Evolutionary conservation across 208 protist species (phyloP), one percentile per base, ranked within the genome.

Genomic region (Crithidia fasciculata): DNA sequence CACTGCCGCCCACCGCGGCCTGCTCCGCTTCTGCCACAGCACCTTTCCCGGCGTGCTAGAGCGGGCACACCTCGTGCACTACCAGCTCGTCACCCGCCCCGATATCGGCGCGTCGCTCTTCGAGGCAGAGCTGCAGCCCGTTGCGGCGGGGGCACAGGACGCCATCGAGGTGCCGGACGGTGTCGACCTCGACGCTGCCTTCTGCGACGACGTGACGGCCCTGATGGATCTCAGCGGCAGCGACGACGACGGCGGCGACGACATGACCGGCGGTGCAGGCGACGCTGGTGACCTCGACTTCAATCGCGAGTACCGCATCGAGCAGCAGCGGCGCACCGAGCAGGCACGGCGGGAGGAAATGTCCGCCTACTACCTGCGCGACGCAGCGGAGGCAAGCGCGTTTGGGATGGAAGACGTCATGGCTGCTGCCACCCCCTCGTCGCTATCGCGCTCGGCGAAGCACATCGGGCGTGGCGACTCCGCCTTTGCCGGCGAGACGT

Each of bases 281-380:
- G 65, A 69, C 5, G 53, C 57, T 10, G 61, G 47, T 13, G 59
- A 65, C 56, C 49, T 66, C 44, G 71, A 81, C 72, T 88, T 83
- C 69, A 79, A 81, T 39, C 43, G 86, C 40, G 78, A 82, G 47
- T 85, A 86, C 77, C 68, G 73, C 52, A 81, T 84, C 53, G 87
- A 86, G 69, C 82, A 83, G 65, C 84, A 91, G 44, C 68, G 74
- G 9, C 79, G 76, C 40, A 50, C 45, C 37, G 83, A 93, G 53
- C 44, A 79, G 75, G 74, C 72, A n/a, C 81, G 86, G 37, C 79
- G 86, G 5, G 71, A 78, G 37, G 88, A 92, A 54, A 81, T 94
- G 61, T 64, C 81, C 13, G 83, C 87, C 41, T 96, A 93, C 72
- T 96, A 96, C 72, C 84, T 96, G 18, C 87, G 69, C 55, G 85